Conservation (phyloP, 306 rosid species). For the Malus fusca region DNA sequence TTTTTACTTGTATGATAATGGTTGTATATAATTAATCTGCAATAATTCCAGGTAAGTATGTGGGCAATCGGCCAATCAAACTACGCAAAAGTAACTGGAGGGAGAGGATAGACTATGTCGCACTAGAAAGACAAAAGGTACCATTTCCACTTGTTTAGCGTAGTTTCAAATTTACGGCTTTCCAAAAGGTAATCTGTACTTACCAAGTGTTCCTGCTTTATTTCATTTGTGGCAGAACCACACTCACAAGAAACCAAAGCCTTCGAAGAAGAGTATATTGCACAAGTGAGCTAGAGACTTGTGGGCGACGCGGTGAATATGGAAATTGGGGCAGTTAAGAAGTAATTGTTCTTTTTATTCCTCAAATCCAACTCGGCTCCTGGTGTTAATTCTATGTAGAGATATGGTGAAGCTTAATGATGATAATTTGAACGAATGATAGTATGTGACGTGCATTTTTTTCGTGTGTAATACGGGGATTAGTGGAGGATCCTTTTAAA, state of each 20-base stretch:
- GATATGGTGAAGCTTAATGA: not conserved
- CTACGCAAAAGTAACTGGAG: constrained; percentile 93
- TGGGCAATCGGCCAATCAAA: constrained; percentile 93
- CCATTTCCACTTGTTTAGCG: not conserved
- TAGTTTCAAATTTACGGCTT: not conserved
- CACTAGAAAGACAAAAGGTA: constrained; percentile 78
- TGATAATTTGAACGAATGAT: not conserved
- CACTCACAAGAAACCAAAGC: constrained; percentile 59
- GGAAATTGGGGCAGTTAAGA: not conserved
- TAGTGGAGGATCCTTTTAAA: not conserved
- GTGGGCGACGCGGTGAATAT: not conserved
- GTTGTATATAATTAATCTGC: not conserved
- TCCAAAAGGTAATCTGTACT: not conserved
- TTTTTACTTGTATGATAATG: not conserved
- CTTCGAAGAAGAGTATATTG: constrained; percentile 66
- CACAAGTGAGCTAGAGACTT: constrained; percentile 50
- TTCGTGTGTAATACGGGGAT: not conserved
- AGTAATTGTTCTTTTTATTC: not conserved
- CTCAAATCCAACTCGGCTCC: not conserved
- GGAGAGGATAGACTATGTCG: constrained; percentile 78
- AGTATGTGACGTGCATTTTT: not conserved
- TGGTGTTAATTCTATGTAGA: not conserved
- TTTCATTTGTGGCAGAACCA: constrained; percentile 42
- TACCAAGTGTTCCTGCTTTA: not conserved
- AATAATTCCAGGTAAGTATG: constrained; percentile 68